Evolutionary conservation across 352 stramenopile genomes (phyloP).

Genomic region (Globisporangium barbulae): DNA sequence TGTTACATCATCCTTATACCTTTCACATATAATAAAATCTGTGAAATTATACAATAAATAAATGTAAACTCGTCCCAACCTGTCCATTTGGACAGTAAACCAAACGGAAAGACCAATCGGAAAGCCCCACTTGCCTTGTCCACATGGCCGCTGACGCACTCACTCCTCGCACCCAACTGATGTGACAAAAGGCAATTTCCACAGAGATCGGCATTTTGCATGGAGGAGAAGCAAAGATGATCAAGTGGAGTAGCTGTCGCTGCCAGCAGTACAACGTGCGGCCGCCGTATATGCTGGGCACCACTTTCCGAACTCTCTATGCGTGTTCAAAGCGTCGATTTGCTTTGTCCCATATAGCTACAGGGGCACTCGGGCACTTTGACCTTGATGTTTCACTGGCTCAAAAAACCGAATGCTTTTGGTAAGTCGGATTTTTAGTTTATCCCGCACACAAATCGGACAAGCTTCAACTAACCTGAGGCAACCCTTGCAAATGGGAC

Average conservation of each 20-base stretch:
- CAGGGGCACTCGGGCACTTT: neutral
- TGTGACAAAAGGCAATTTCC: neutral
- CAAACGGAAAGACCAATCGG: neutral
- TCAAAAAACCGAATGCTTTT: conserved; percentile 1
- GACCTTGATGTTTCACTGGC: neutral
- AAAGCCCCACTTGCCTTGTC: neutral
- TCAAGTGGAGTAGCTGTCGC: neutral
- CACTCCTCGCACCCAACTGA: too few relatives aligned
- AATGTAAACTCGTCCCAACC: neutral
- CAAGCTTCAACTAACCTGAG: neutral
- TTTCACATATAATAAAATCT: neutral
- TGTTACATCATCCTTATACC: too few relatives aligned
- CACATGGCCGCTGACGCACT: neutral
- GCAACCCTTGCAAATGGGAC: neutral
- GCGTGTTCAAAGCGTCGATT: neutral
- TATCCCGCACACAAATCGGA: neutral
- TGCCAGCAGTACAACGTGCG: too few relatives aligned
- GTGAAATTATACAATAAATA: neutral
- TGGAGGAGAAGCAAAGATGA: neutral
- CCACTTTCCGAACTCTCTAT: neutral
- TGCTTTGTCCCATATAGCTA: neutral
- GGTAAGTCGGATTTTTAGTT: neutral
- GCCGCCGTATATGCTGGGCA: neutral
- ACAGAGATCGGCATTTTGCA: neutral
- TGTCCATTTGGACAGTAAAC: neutral